phyloP scores from a whole-genome alignment of 225 moss, liverwort and hornwort genomes.

The Sphagnum tenellum region DNA sequence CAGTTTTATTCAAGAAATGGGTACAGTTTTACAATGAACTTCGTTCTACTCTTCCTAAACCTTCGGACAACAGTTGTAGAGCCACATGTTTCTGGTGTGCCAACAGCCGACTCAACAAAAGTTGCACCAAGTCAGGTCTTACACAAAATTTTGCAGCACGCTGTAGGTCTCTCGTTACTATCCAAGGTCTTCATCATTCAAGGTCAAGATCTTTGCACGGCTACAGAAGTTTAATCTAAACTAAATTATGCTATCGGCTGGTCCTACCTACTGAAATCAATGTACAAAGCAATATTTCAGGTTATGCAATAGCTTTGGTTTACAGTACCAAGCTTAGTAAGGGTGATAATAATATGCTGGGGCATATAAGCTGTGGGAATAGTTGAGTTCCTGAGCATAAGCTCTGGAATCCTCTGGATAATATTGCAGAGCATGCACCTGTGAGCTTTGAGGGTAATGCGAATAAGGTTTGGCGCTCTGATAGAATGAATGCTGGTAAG shows the following conservation, averaged over 20 bases:
- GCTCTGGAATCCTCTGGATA: background rate
- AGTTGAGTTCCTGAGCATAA: background rate
- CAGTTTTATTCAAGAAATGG: conserved; percentile 5
- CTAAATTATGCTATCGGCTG: too few relatives aligned
- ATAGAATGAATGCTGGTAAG: too few relatives aligned
- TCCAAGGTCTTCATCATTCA: background rate
- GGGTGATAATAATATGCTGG: too few relatives aligned
- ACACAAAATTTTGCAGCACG: background rate
- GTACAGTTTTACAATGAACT: background rate
- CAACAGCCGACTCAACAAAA: too few relatives aligned
- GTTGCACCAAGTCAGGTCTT: too few relatives aligned
- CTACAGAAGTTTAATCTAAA: too few relatives aligned
- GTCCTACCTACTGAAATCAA: too few relatives aligned
- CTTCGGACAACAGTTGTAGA: background rate
- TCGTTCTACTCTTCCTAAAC: background rate
- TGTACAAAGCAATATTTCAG: too few relatives aligned
- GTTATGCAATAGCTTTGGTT: too few relatives aligned
- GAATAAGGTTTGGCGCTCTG: background rate
- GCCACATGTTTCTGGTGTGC: background rate
- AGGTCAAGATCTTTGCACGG: background rate
- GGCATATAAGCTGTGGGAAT: background rate
- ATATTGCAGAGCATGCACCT: background rate
- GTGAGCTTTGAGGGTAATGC: background rate
- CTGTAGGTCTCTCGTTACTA: background rate
- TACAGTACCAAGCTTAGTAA: too few relatives aligned